Base-by-base conservation (phyloP, 2,329 filamentous ascomycete genomes). In the Fusarium sp. region DNA sequence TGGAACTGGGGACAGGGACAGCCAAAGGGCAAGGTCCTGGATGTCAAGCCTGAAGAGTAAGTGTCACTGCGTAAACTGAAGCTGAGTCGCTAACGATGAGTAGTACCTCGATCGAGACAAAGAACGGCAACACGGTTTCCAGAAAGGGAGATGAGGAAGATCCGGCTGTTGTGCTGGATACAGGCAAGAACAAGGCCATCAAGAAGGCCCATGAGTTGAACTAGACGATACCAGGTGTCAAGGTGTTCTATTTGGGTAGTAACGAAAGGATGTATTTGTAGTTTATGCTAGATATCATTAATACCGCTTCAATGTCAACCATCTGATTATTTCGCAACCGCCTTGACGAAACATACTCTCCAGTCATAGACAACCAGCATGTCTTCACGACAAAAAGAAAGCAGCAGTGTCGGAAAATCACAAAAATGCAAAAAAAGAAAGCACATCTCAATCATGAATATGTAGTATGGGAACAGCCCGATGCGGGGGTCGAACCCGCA, bases 401-500 rank as follows among this genome's bases (percentile, higher is more conserved):
- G 24, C 7, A 24, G 3, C 24, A 24, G 1, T 5, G 24, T 24
- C n/a, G 10, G 9, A 7, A 5, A 19, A 3, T 19, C 19, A 2
- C 7, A 33, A 51, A 19, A 43, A 40, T 1, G 7, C 21, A 43
- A 64, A 67, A 67, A 68, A 69, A 43, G 44, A 39, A 69, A 69
- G 47, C 60, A 65, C 65, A 55, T 69, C 64, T 69, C 55, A 65
- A 61, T 69, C 59, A 19, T 57, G 55, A 55, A 44, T 53, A 17
- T 33, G 54, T 50, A 21, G 24, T 40, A 49, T 56, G 49, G 45
- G 45, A 61, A 61, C 39, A 79, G 77, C 78, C 76, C 76, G 73
- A 78, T 76, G 78, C 64, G 46, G 46, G 79, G 79, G 78, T 84
- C 83, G 83, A 85, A 87, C 85, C 84, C 83, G 81, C 83, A 85